These are phyloP conservation scores for Lichtheimia ramosa DNA, from an alignment of 371 early-diverging fungal genomes.

Conservation along the genomic window DNA sequence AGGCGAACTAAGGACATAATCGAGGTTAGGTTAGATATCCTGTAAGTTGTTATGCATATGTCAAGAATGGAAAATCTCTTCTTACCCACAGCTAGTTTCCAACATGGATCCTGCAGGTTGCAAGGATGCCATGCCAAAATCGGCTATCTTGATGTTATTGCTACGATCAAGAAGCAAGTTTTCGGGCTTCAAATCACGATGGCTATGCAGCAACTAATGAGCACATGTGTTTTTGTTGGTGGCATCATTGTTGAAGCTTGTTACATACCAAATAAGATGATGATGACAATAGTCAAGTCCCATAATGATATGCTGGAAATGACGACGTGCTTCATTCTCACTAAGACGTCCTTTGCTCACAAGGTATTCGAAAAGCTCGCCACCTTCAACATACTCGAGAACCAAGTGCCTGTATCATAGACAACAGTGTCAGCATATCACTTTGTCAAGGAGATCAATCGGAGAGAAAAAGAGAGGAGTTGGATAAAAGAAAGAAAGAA, in stretches of 20 bases:
- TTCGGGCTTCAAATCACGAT: slow-evolving; percentile 96
- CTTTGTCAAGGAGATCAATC: too few relatives aligned
- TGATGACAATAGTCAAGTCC: slow-evolving; percentile 94
- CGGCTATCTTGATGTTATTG: slow-evolving; percentile 81
- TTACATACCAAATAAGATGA: slow-evolving; percentile 45
- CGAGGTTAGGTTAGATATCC: too few relatives aligned
- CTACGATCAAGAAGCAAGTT: slow-evolving; percentile 89
- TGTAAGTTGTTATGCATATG: too few relatives aligned
- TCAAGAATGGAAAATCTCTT: background rate
- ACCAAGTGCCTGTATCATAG: slow-evolving; percentile 32
- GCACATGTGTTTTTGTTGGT: too few relatives aligned
- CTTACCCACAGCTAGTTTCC: slow-evolving; percentile 79
- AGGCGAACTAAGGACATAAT: slow-evolving; percentile 61
- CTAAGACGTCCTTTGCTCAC: slow-evolving; percentile 45
- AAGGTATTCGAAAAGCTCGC: slow-evolving; percentile 51
- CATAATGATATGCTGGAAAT: slow-evolving; percentile 94
- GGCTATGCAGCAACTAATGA: slow-evolving; percentile 49
- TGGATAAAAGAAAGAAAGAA: background rate
- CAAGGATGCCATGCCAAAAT: slow-evolving; percentile 85
- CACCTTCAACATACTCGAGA: slow-evolving; percentile 52
- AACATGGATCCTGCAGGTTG: slow-evolving; percentile 73
- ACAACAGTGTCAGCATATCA: background rate
- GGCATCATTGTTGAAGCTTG: too few relatives aligned
- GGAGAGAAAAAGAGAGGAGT: background rate
- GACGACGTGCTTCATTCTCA: slow-evolving; percentile 86